Base-by-base conservation (phyloP, 495 filamentous ascomycete genomes). In the Cercophora scortea region DNA sequence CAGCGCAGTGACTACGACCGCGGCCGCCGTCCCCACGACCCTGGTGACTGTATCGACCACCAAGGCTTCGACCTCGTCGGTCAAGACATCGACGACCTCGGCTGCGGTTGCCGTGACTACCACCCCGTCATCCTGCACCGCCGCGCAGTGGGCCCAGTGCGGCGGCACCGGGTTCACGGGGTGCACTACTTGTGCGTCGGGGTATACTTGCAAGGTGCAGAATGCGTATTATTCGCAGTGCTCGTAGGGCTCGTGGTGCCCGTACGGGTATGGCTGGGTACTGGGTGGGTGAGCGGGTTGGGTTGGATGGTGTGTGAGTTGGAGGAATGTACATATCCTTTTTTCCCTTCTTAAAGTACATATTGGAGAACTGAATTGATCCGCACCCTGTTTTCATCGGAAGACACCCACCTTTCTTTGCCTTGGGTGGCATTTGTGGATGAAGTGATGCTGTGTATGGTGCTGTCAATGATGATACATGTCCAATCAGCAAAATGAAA, bases 181-280 rank as follows among this genome's bases (percentile, higher is more conserved):
- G 7, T 62, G 72, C 46, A 79, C 72, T 1, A 67, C 63, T 12
- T 82, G 79, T 45, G 56, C 61, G 17, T 40, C 65, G 7, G 54
- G 59, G 41, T 69, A 65, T 4, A 66, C 62, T 15, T 80, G 76
- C 62, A 65, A 62, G 53, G 59, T 56, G 8, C 54, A 64, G 45
- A 78, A 76, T 50, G 59, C 62, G 1, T 79, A 69, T 45, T 80
- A 79, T 54, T 68, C 64, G 10, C 77, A 79, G 41, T 70, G 67
- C 38, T 48, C 60, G 18, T 70, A 45, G 47, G n/a, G n/a, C n/a
- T 68, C 64, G 10, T 75, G 78, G 41, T 70, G 67, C 38, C 46
- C 60, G 18, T 70, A 45, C 48, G 36, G 36, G 36, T 38, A 4
- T 25, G 25, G 25, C 5, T 25, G 25, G 25, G 2, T 2, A 5